phyloP scores from a whole-genome alignment of 2,329 filamentous ascomycete genomes.

The Colletotrichum sp. region DNA sequence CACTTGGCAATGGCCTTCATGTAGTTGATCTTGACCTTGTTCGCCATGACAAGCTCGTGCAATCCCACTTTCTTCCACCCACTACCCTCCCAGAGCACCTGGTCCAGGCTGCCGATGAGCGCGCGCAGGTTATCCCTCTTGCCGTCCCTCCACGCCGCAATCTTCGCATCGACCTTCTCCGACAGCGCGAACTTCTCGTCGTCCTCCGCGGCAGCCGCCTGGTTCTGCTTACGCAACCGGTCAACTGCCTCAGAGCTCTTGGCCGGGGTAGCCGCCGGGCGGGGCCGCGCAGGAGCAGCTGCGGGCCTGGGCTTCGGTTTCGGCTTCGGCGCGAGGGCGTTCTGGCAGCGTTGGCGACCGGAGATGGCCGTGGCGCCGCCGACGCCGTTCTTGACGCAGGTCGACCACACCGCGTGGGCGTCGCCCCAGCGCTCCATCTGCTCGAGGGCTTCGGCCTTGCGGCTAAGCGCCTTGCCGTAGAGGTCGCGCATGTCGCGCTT shows the following conservation, averaged over 20 bases:
- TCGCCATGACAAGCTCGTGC: constrained; percentile 89
- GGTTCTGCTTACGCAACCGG: constrained; percentile 81
- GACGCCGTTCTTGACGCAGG: constrained; percentile 82
- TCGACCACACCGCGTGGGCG: constrained; percentile 79
- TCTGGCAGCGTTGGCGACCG: constrained; percentile 88
- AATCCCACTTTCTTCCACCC: constrained; percentile 98
- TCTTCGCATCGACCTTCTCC: constrained; percentile 82
- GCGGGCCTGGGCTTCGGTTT: constrained; percentile 49
- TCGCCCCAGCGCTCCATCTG: constrained; percentile 95
- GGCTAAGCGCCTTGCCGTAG: constrained; percentile 89
- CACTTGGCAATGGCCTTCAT: constrained; percentile 99
- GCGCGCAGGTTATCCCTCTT: constrained; percentile 94
- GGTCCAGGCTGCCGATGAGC: constrained; percentile 83
- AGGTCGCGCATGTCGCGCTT: constrained; percentile 90
- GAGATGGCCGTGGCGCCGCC: constrained; percentile 86
- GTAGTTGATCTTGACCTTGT: constrained; percentile 96
- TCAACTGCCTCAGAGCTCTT: constrained; percentile 79
- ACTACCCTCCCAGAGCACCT: constrained; percentile 87
- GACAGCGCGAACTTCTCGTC: constrained; percentile 91
- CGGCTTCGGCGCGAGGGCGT: constrained; percentile 77
- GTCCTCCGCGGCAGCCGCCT: constrained; percentile 83
- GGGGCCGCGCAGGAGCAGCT: constrained; percentile 29
- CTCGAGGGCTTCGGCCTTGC: constrained; percentile 94
- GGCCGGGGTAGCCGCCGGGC: constrained; percentile 47
- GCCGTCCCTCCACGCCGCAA: constrained; percentile 84